A percentile compares a stretch with the other conserved stretches of the same genome.
Conservation (phyloP, 2,329 filamentous ascomycete genomes). For the Talaromyces islandicus region DNA sequence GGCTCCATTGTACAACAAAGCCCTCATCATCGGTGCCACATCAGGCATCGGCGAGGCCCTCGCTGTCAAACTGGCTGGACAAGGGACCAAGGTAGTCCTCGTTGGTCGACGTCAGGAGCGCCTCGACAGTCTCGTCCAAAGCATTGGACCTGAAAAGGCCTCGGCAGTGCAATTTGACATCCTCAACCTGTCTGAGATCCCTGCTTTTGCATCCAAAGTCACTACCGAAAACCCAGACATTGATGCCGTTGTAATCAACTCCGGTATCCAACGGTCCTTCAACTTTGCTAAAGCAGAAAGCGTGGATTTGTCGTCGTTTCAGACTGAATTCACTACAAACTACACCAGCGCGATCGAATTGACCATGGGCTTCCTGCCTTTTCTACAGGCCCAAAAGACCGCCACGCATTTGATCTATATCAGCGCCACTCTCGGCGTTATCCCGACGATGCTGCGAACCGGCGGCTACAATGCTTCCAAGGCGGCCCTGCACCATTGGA, state of each 20-base stretch:
- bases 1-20: conserved; percentile 44
- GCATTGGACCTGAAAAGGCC: conserved; percentile 43
- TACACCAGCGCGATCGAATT: conserved; percentile 46
- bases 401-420: conserved; percentile 38
- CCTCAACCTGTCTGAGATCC: conserved; percentile 42
- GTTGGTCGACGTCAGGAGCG: conserved; percentile 48
- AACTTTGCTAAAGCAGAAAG: conserved; percentile 45
- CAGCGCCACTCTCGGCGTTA: conserved; percentile 1
- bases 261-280: conserved; percentile 47
- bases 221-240: conserved; percentile 44
- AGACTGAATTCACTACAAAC: conserved; percentile 46
- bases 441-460: conserved; percentile 23
- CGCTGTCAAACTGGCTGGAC: conserved; percentile 43
- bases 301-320: conserved; percentile 39
- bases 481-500: conserved; percentile 50
- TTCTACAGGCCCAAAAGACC: conserved; percentile 40
- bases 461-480: conserved; percentile 53
- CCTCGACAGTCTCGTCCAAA: conserved; percentile 42
- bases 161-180: conserved; percentile 46
- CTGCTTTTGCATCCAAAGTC: conserved; percentile 15
- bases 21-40: conserved; percentile 49
- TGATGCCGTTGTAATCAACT: conserved; percentile 49
- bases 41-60: conserved; percentile 44
- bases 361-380: conserved; percentile 45
- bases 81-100: conserved; percentile 44